These are phyloP conservation scores for Aegilops sharonensis DNA, from an alignment of 176 grass and related monocot genomes.

Conservation along the genomic window DNA sequence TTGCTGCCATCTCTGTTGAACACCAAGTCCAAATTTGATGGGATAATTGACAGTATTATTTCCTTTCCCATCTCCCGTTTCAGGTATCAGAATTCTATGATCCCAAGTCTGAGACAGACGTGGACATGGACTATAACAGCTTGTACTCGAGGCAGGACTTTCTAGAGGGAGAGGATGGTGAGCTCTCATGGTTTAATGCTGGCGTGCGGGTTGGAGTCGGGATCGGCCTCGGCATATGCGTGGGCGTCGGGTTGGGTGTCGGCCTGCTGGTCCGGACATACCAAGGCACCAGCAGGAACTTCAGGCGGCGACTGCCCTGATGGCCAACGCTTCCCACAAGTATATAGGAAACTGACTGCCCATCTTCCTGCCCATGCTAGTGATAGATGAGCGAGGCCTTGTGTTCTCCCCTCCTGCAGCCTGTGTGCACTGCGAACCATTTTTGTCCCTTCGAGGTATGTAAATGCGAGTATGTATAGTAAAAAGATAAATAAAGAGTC, in stretches of 20 bases:
- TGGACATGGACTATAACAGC: slow-evolving; percentile 62
- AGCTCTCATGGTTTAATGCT: slow-evolving; percentile 96
- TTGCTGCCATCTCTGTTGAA: background rate
- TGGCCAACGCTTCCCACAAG: slow-evolving; percentile 12
- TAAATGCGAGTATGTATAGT: slow-evolving; percentile 25
- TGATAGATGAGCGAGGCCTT: slow-evolving; percentile 28
- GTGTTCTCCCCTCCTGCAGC: slow-evolving; percentile 29
- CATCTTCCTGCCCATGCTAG: slow-evolving; percentile 40
- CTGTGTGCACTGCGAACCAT: slow-evolving; percentile 37
- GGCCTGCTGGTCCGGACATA: slow-evolving; percentile 83
- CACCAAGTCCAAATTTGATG: background rate
- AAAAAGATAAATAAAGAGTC: slow-evolving; percentile 24
- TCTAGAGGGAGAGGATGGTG: slow-evolving; percentile 79
- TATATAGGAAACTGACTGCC: slow-evolving; percentile 44
- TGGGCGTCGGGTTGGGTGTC: slow-evolving; percentile 81
- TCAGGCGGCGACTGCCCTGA: slow-evolving; percentile 68
- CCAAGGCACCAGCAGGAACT: slow-evolving; percentile 68
- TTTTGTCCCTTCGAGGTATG: slow-evolving; percentile 43
- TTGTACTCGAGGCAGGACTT: slow-evolving; percentile 58
- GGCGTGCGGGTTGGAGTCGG: slow-evolving; percentile 87
- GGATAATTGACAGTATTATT: background rate
- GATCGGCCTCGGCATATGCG: slow-evolving; percentile 86
- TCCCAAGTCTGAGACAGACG: slow-evolving; percentile 44
- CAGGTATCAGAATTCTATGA: slow-evolving; percentile 68
- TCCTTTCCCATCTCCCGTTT: slow-evolving; percentile 22